Evolutionary conservation across 2,329 filamentous ascomycete species (phyloP).

Genomic region (Alternaria brassicae): DNA sequence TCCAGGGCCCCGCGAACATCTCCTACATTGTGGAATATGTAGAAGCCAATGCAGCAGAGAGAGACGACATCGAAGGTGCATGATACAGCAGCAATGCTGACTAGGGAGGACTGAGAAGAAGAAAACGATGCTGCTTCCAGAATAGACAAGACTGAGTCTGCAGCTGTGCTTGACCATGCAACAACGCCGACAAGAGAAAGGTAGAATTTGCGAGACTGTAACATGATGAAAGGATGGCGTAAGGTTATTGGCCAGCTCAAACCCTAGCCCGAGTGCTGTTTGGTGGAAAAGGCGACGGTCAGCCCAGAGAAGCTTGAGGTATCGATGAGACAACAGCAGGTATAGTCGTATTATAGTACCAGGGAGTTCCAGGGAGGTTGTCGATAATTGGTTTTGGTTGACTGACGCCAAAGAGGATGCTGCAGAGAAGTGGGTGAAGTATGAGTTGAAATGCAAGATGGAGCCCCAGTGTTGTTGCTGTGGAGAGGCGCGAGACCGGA

Average conservation of each 20-base stretch:
- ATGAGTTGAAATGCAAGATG: constrained; percentile 30
- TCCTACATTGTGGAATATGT: constrained; percentile 40
- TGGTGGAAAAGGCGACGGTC: constrained; percentile 2
- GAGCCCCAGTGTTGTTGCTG: constrained; percentile 34
- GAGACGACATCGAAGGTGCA: constrained; percentile 42
- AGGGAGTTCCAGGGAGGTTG: constrained; percentile 7
- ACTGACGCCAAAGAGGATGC: constrained; percentile 9
- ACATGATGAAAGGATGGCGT: constrained; percentile 22
- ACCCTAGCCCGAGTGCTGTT: constrained; percentile 3
- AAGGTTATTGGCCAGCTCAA: constrained; percentile 10
- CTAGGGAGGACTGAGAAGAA: constrained; percentile 30
- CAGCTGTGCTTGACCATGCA: constrained; percentile 45
- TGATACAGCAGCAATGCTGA: constrained; percentile 40
- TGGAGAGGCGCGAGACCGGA: constrained; percentile 37
- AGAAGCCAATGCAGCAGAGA: constrained; percentile 39
- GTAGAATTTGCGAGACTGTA: constrained; percentile 39
- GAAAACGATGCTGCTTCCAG: constrained; percentile 47
- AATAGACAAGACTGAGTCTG: constrained; percentile 47
- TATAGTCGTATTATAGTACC: constrained; percentile 11
- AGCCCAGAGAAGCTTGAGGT: constrained; percentile 5
- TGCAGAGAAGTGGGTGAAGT: constrained; percentile 17
- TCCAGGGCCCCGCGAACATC: constrained; percentile 35
- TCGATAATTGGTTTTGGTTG: constrained; percentile 13
- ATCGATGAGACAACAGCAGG: constrained; percentile 3
- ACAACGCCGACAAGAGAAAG: constrained; percentile 43